Evolutionary conservation across 331 rosid species (phyloP).

Genomic region (Rosa hybrid): DNA sequence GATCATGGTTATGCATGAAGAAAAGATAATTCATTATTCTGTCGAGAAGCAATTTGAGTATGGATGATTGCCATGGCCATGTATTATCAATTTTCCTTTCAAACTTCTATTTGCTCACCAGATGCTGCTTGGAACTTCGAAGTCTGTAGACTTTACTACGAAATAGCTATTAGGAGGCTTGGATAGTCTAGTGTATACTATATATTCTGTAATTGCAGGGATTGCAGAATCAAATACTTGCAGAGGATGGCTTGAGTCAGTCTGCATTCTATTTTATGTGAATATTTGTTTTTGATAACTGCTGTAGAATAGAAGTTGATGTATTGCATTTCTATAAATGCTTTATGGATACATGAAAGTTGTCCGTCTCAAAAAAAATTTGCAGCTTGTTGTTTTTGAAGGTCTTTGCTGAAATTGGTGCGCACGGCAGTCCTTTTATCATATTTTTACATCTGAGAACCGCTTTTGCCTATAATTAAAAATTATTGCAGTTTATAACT

Average conservation of each 20-base stretch:
- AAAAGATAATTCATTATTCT: neutral
- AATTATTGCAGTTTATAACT: neutral
- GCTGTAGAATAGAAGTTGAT: neutral
- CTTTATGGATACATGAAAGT: neutral
- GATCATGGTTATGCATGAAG: slow-evolving; percentile 20
- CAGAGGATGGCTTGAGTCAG: neutral
- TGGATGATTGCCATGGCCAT: slow-evolving; percentile 12
- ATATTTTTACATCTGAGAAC: neutral
- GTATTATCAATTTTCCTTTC: neutral
- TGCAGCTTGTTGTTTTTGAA: neutral
- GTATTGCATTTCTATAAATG: neutral
- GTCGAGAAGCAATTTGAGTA: slow-evolving; percentile 7
- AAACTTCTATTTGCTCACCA: neutral
- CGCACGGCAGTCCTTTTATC: neutral
- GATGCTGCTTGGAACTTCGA: neutral
- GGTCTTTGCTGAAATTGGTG: neutral
- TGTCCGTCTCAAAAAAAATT: neutral
- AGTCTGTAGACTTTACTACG: neutral
- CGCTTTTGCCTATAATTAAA: neutral
- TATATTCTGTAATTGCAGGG: neutral
- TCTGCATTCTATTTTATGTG: neutral
- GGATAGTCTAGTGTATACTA: neutral
- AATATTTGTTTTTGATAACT: neutral
- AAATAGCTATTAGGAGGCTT: neutral
- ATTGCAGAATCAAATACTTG: neutral